Conservation (phyloP, 2,329 filamentous ascomycete species). For the Parascedosporium putredinis region DNA sequence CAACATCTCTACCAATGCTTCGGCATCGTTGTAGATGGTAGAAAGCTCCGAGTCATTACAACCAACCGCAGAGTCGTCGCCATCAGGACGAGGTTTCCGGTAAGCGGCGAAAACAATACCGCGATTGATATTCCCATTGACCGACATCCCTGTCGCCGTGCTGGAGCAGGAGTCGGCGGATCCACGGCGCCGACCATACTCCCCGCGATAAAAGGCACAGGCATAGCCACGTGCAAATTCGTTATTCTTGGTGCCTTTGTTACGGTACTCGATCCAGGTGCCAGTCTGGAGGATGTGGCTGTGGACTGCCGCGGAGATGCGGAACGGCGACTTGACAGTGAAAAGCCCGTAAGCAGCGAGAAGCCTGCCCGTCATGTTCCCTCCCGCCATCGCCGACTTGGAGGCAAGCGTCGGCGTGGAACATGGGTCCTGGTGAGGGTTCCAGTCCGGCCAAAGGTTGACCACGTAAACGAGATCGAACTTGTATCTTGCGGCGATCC, state of each 20-base stretch:
- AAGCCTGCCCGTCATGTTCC: constrained; percentile 34
- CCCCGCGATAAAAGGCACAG: constrained; percentile 39
- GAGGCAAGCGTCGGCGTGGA: constrained; percentile 1
- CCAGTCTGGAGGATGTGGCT: constrained; percentile 35
- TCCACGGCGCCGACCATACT: constrained; percentile 17
- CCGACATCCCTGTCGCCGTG: constrained; percentile 11
- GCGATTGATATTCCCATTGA: constrained; percentile 25
- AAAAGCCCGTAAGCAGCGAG: constrained; percentile 45
- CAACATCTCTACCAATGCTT: constrained; percentile 41
- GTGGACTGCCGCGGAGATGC: constrained; percentile 39
- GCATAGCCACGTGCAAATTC: constrained; percentile 43
- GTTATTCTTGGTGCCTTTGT: constrained; percentile 27
- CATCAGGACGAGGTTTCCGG: constrained; percentile 30
- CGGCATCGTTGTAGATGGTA: constrained; percentile 36
- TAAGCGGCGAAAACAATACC: constrained; percentile 49
- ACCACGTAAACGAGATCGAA: constrained; percentile 51
- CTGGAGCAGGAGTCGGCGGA: constrained; percentile 16
- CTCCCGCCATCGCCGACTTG: neutral
- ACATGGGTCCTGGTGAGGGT: neutral
- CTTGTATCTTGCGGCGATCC: constrained; percentile 44
- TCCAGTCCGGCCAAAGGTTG: constrained; percentile 41
- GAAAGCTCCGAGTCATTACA: constrained; percentile 32
- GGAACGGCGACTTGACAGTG: constrained; percentile 39
- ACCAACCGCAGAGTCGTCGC: constrained; percentile 22
- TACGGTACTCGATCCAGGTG: constrained; percentile 43